phyloP scores from a whole-genome alignment of 83 land plant species.

The Isoetes engelmannii region DNA sequence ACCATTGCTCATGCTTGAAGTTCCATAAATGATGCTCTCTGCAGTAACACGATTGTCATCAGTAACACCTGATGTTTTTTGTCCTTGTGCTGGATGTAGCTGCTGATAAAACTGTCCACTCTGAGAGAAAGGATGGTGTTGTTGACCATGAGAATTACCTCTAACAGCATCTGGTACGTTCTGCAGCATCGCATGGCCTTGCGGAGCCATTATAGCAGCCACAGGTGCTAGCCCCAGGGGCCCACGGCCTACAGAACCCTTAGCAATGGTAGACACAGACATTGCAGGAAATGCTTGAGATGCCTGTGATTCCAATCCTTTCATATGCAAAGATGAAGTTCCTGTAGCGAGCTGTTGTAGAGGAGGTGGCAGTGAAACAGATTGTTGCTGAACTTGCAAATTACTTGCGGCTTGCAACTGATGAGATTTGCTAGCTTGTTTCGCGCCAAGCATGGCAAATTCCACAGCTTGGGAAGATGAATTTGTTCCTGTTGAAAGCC shows the following conservation, averaged over 20 bases:
- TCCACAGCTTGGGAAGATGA: too few species aligned
- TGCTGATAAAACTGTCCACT: too few species aligned
- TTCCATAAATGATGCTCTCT: too few species aligned
- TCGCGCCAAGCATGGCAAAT: too few species aligned
- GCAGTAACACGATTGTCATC: too few species aligned
- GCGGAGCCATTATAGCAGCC: slow-evolving; percentile 35
- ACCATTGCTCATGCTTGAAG: too few species aligned
- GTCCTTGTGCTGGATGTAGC: too few species aligned
- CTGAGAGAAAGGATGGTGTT: too few species aligned
- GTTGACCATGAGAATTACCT: not conserved
- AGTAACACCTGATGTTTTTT: too few species aligned
- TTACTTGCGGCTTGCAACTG: slow-evolving; percentile 12
- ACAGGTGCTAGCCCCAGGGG: slow-evolving; percentile 35
- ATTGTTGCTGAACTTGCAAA: slow-evolving; percentile 10
- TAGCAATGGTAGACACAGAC: slow-evolving; percentile 13
- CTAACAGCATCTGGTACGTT: slow-evolving; percentile 1
- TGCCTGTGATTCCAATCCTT: slow-evolving; percentile 21
- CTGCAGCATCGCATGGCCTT: slow-evolving; percentile 33
- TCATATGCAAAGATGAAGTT: slow-evolving; percentile 9
- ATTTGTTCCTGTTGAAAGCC: too few species aligned
- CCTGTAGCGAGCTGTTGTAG: slow-evolving; percentile 9
- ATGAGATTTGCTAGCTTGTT: too few species aligned
- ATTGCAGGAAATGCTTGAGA: slow-evolving; percentile 17
- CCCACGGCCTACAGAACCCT: slow-evolving; percentile 24
- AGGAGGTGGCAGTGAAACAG: not conserved